These are phyloP conservation scores for Pseudotsuga menziesii DNA, from an alignment of 75 land plant species.

Conservation along the genomic window DNA sequence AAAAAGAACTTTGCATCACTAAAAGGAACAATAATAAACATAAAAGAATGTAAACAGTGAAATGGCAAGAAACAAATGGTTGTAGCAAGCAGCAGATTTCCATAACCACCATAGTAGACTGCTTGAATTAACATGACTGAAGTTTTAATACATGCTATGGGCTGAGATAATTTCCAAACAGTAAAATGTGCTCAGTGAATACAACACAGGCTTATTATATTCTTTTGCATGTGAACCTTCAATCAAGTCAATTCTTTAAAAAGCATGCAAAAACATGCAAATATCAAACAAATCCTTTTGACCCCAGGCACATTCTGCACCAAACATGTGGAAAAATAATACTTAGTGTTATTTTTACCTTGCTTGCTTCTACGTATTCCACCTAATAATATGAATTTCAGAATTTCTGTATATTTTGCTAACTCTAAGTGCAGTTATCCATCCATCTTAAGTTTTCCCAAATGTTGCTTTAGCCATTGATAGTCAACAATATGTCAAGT, in stretches of 20 bases:
- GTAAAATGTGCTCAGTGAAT: background rate
- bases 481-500: background rate
- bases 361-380: background rate
- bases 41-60: too few relatives aligned
- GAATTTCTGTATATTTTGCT: background rate
- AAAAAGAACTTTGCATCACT: too few relatives aligned
- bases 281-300: background rate
- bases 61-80: background rate
- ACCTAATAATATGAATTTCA: background rate
- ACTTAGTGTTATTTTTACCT: background rate
- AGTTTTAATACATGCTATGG: background rate
- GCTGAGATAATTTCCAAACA: background rate
- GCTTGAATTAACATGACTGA: background rate
- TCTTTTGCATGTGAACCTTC: background rate
- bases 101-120: background rate
- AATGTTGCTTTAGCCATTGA: background rate
- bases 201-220: background rate
- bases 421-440: too few relatives aligned
- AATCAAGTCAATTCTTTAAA: background rate
- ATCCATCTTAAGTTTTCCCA: background rate
- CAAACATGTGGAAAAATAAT: background rate
- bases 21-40: too few relatives aligned
- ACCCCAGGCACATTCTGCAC: background rate
- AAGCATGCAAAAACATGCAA: background rate
- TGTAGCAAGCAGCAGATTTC: conserved; percentile 1